Evolutionary conservation across 164 flowering plant species (phyloP).

Genomic region (Amborella trichopoda): DNA sequence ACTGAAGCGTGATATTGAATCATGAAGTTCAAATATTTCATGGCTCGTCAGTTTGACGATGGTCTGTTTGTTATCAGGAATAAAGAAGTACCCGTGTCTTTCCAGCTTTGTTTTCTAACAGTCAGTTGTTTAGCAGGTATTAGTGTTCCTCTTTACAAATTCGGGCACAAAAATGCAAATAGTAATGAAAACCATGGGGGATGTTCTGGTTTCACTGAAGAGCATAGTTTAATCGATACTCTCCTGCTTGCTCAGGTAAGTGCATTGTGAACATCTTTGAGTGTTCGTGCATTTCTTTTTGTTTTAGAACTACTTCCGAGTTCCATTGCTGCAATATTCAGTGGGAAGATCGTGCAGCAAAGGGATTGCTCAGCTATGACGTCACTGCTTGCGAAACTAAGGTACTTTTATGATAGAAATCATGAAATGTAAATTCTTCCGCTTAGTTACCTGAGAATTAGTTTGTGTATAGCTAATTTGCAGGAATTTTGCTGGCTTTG

Average conservation of each 20-base stretch:
- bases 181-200: constrained; percentile 7
- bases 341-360: constrained; percentile 29
- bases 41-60: too few relatives aligned
- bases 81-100: too few relatives aligned
- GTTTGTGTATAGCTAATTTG: too few relatives aligned
- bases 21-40: too few relatives aligned
- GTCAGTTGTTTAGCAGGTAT: constrained; percentile 7
- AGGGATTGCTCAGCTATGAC: constrained; percentile 22
- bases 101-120: too few relatives aligned
- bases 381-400: constrained; percentile 23
- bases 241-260: constrained; percentile 28
- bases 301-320: neutral
- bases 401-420: too few relatives aligned
- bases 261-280: neutral
- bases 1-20: too few relatives aligned
- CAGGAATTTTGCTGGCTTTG: too few relatives aligned
- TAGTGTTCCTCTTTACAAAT: constrained; percentile 15
- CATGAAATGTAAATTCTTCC: too few relatives aligned
- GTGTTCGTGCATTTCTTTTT: neutral
- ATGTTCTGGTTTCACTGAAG: constrained; percentile 7
- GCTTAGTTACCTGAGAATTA: too few relatives aligned
- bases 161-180: constrained; percentile 11
- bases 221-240: constrained; percentile 21
- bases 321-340: constrained; percentile 4
- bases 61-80: too few relatives aligned